Conservation (phyloP, 2,329 filamentous ascomycete species). For the Colletotrichum endophyticum region DNA sequence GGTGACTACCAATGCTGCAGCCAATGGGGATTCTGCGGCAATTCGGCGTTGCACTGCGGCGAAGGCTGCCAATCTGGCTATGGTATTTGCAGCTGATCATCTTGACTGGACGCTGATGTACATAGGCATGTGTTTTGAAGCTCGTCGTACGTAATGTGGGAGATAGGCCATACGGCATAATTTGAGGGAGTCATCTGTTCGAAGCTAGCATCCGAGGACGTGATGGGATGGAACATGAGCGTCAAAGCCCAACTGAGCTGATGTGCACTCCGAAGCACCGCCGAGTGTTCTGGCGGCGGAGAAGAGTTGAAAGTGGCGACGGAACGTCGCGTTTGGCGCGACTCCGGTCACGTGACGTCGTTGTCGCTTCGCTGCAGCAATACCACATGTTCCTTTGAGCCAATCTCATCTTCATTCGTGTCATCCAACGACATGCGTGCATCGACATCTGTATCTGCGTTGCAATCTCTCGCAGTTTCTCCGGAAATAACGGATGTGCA, state of each 20-base stretch:
- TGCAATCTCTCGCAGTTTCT: background rate
- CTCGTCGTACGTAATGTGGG: background rate
- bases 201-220: background rate
- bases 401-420: background rate
- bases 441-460: background rate
- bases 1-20: conserved; percentile 23
- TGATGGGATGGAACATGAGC: background rate
- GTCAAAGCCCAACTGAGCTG: background rate
- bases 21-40: conserved; percentile 23
- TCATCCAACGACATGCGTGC: background rate
- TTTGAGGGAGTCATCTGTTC: background rate
- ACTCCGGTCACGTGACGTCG: background rate
- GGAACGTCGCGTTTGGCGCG: background rate
- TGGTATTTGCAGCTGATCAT: conserved; percentile 17
- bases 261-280: background rate
- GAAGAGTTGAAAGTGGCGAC: background rate
- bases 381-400: background rate
- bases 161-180: background rate
- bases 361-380: background rate
- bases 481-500: background rate
- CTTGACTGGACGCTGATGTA: background rate
- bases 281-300: background rate
- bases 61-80: conserved; percentile 18
- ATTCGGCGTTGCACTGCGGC: conserved; percentile 16
- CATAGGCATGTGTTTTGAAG: background rate